Base-by-base conservation (phyloP, 1,284 basidiomycete species). In the Puccinia novopanici region DNA sequence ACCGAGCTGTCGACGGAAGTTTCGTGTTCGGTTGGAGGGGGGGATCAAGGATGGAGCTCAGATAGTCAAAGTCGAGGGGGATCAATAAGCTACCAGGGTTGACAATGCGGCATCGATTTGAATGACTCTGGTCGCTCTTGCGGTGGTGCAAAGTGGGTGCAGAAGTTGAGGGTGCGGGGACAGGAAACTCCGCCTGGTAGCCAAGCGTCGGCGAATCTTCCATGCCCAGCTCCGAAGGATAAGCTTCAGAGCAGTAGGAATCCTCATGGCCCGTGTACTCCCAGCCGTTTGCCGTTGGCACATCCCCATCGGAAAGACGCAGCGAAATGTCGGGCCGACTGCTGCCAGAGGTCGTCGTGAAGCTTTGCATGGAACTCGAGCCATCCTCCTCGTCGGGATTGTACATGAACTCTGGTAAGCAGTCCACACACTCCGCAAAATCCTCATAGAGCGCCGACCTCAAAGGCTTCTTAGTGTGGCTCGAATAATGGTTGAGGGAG, bases 191-290 rank as follows among this genome's bases (percentile, higher is more conserved):
- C 10, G 42, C 17, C 13, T 48, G n/a, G 48, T 67, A 67, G 42
- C 63, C 63, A 27, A 67, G 63, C 24, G 63, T 67, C n/a, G 63
- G 63, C 19, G 63, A 67, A 48, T 67, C 63, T 27, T 67, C 42
- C 8, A 27, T 22, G 17, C 63, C 63, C 10, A 67, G n/a, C 3
- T 67, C 63, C 40, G 63, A 48, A 27, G 63, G 42, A 48, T 67
- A 67, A 8, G 42, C 3, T 67, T 67, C 63, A 2, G 63, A 67
- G 42, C 42, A 67, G 42, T 48, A 48, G n/a, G 63, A 12, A 27
- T 67, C 63, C 19, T 24, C 5, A 30, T 67, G 12, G 24, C 1
- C 24, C 2, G 5, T 19, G 30, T 30, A 61, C 10, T 17, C 40
- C 45, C 10, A 55, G 22, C 54, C 34, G 34, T 34, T 55, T 65